Evolutionary conservation across 1,284 basidiomycete genomes (phyloP).

Genomic region (Ceratobasidium sp.): DNA sequence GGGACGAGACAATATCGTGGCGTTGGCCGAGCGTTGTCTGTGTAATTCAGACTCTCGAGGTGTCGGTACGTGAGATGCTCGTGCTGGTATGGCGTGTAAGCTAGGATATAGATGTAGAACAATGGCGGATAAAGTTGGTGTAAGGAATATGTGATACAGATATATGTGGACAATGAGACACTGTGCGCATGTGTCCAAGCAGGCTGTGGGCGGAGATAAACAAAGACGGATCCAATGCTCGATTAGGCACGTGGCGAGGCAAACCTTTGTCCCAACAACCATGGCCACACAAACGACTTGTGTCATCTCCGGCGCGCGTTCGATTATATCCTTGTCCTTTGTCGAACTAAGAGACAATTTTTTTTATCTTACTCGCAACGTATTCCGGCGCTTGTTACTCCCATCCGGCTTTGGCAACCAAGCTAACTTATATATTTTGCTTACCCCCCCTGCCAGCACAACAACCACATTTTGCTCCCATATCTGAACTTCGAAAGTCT

Average conservation of each 20-base stretch:
- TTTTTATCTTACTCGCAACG: not conserved
- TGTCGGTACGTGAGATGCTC: too few relatives aligned
- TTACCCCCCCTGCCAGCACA: not conserved
- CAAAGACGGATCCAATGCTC: too few relatives aligned
- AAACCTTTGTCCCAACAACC: too few relatives aligned
- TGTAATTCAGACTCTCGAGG: too few relatives aligned
- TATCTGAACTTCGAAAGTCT: constrained; percentile 6
- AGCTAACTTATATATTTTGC: not conserved
- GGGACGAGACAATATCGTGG: not conserved
- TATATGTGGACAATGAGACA: constrained; percentile 6
- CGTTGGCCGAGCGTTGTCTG: not conserved
- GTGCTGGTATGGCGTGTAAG: too few relatives aligned
- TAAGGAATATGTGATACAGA: constrained; percentile 7
- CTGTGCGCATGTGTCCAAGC: not conserved
- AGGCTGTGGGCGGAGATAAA: too few relatives aligned
- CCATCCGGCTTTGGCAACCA: not conserved
- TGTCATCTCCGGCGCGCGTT: not conserved
- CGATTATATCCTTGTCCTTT: not conserved
- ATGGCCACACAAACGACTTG: constrained; percentile 7
- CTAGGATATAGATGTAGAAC: too few relatives aligned
- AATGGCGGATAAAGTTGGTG: too few relatives aligned
- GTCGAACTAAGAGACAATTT: not conserved
- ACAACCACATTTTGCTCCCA: constrained; percentile 24
- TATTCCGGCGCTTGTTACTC: not conserved
- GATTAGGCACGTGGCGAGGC: too few relatives aligned